A percentile compares a stretch with the other conserved stretches of the same genome.
Evolutionary conservation across 768 basidiomycete genomes (phyloP).

Genomic region (Chalciporus sphaerocephalus): DNA sequence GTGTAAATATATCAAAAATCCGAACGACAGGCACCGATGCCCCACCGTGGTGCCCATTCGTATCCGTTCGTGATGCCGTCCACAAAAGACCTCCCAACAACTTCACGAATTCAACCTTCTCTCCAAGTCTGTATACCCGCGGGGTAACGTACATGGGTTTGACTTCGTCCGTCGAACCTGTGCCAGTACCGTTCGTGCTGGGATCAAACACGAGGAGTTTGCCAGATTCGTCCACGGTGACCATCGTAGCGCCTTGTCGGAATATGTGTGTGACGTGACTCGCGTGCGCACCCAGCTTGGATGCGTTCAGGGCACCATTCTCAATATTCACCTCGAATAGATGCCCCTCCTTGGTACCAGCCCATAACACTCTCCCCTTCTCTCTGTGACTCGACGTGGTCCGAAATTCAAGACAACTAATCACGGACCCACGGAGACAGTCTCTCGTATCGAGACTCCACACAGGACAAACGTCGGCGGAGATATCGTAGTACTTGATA

Average conservation of each 20-base stretch:
- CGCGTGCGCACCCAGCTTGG: slow-evolving; percentile 60
- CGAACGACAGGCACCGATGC: slow-evolving; percentile 68
- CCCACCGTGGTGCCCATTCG: slow-evolving; percentile 37
- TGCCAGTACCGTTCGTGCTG: slow-evolving; percentile 22
- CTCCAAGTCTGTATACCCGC: slow-evolving; percentile 63
- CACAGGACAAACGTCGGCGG: slow-evolving; percentile 41
- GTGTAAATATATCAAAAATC: slow-evolving; percentile 70
- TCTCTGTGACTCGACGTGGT: slow-evolving; percentile 43
- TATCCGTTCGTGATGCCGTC: slow-evolving; percentile 64
- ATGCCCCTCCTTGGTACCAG: slow-evolving; percentile 88
- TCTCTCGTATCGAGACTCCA: slow-evolving; percentile 59
- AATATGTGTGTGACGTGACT: slow-evolving; percentile 69
- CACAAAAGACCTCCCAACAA: slow-evolving; percentile 75
- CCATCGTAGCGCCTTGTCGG: slow-evolving; percentile 64
- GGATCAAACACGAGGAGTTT: slow-evolving; percentile 75
- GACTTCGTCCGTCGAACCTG: slow-evolving; percentile 37
- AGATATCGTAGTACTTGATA: slow-evolving; percentile 60
- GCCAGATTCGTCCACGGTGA: slow-evolving; percentile 81
- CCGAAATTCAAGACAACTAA: slow-evolving; percentile 77
- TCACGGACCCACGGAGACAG: slow-evolving; percentile 61
- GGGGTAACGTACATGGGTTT: slow-evolving; percentile 47
- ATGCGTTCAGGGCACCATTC: slow-evolving; percentile 51
- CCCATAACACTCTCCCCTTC: slow-evolving; percentile 68
- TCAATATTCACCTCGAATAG: slow-evolving; percentile 76
- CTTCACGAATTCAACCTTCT: slow-evolving; percentile 78